These are phyloP conservation scores for Spiraea crenata DNA, from an alignment of 331 rosid species.

Conservation along the genomic window DNA sequence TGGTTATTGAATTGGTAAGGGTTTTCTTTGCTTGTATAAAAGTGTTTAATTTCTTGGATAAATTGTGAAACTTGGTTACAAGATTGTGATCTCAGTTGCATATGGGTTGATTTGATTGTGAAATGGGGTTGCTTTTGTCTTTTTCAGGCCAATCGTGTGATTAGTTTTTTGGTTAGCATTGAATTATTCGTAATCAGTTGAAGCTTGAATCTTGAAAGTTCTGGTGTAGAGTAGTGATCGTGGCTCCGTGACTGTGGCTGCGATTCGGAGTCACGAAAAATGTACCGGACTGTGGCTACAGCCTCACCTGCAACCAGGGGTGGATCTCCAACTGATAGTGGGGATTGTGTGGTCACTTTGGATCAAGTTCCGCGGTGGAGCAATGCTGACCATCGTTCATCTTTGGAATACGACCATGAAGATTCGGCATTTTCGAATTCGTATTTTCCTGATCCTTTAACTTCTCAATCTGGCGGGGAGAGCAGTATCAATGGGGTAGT, in stretches of 20 bases:
- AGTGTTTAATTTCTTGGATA: background rate
- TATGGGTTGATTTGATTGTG: background rate
- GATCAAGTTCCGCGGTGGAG: constrained; percentile 95
- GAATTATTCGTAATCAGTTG: constrained; percentile 18
- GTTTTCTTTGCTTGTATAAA: background rate
- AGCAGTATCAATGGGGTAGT: constrained; percentile 43
- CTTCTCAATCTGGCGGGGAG: constrained; percentile 44
- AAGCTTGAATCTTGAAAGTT: constrained; percentile 27
- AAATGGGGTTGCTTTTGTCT: background rate
- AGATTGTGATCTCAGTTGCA: background rate
- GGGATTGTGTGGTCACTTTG: constrained; percentile 69
- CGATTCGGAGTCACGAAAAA: constrained; percentile 36
- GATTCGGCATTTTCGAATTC: constrained; percentile 65
- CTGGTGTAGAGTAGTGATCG: constrained; percentile 30
- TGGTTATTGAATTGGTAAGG: constrained; percentile 6
- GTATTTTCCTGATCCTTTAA: constrained; percentile 72
- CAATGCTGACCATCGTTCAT: constrained; percentile 70
- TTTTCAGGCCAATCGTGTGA: constrained; percentile 27
- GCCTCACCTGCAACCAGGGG: constrained; percentile 50
- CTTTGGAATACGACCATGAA: constrained; percentile 51
- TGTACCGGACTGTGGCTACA: constrained; percentile 75
- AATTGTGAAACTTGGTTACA: background rate
- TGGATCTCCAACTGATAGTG: constrained; percentile 61
- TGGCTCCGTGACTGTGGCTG: constrained; percentile 31
- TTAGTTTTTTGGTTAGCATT: constrained; percentile 20